A percentile compares a stretch with the other conserved stretches of the same genome.
Evolutionary conservation across 805 yeast species (phyloP).

Genomic region (Blastobotrys muscicola): DNA sequence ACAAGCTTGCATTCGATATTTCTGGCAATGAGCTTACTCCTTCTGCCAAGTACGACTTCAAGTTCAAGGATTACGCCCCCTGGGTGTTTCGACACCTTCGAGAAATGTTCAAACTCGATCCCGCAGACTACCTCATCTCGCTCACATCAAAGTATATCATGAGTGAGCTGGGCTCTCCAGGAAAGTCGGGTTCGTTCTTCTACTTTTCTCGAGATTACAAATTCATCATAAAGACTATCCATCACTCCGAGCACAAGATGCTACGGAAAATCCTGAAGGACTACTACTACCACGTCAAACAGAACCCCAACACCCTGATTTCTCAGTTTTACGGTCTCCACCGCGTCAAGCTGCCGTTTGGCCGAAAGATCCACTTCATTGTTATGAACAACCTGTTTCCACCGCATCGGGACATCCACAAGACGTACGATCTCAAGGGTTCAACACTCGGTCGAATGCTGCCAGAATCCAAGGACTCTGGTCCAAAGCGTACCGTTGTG

Average conservation of each 20-base stretch:
- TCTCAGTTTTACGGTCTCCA: constrained; percentile 97
- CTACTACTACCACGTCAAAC: constrained; percentile 71
- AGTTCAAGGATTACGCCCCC: constrained; percentile 93
- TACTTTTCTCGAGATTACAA: constrained; percentile 90
- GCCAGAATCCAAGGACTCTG: constrained; percentile 8
- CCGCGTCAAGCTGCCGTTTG: constrained; percentile 79
- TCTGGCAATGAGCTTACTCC: constrained; percentile 83
- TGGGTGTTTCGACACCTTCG: constrained; percentile 85
- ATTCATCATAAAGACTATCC: constrained; percentile 92
- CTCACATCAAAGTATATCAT: constrained; percentile 87
- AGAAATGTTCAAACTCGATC: constrained; percentile 74
- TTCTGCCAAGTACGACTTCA: constrained; percentile 88
- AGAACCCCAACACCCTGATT: constrained; percentile 77
- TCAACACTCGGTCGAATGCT: constrained; percentile 69
- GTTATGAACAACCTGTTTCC: constrained; percentile 98
- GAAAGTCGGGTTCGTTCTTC: constrained; percentile 93
- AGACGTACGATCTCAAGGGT: constrained; percentile 87
- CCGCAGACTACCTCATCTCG: constrained; percentile 90
- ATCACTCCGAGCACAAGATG: constrained; percentile 84
- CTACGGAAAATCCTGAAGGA: constrained; percentile 62
- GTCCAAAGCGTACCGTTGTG: constrained; percentile 33
- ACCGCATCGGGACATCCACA: constrained; percentile 77
- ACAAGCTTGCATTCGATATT: constrained; percentile 78
- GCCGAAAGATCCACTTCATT: constrained; percentile 77
- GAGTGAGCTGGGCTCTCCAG: constrained; percentile 90